Conservation (phyloP, 352 stramenopile genomes). For the Pseudoperonospora humuli region DNA sequence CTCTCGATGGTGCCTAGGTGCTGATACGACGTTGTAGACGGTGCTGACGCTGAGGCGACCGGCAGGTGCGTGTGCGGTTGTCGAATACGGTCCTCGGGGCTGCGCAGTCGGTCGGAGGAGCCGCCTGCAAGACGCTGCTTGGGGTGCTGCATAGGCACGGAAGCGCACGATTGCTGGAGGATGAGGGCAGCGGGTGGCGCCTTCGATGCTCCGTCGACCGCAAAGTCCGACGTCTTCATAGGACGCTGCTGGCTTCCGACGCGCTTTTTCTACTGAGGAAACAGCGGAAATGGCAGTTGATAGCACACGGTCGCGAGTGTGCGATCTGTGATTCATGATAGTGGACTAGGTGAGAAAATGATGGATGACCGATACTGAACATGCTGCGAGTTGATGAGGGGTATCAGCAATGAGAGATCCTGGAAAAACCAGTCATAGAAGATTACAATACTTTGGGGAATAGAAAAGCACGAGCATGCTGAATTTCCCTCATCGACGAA, state of each 20-base stretch:
- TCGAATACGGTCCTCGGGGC: constrained; percentile 6
- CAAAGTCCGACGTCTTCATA: constrained; percentile 13
- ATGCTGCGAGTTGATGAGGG: too few species aligned
- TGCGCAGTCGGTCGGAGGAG: constrained; percentile 12
- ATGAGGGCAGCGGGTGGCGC: constrained; percentile 8
- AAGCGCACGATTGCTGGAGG: constrained; percentile 14
- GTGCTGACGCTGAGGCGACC: not conserved
- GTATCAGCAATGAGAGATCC: too few species aligned
- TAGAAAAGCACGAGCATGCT: too few species aligned
- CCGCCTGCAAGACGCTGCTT: constrained; percentile 12
- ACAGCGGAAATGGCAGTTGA: too few species aligned
- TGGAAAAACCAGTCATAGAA: too few species aligned
- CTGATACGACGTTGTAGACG: constrained; percentile 12
- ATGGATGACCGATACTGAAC: too few species aligned
- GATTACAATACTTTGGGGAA: too few species aligned
- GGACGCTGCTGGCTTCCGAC: constrained; percentile 6
- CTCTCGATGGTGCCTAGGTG: constrained; percentile 29
- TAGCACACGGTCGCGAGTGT: too few species aligned
- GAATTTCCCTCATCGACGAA: too few species aligned
- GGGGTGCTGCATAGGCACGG: constrained; percentile 7
- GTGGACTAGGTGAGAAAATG: too few species aligned
- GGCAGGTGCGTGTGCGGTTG: not conserved
- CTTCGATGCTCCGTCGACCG: not conserved
- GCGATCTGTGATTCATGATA: too few species aligned
- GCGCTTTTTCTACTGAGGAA: constrained; percentile 1